Percentiles rank a stretch among this genome's conserved stretches.
Conservation (phyloP, 306 rosid genomes). For the Albizia julibrissin region DNA sequence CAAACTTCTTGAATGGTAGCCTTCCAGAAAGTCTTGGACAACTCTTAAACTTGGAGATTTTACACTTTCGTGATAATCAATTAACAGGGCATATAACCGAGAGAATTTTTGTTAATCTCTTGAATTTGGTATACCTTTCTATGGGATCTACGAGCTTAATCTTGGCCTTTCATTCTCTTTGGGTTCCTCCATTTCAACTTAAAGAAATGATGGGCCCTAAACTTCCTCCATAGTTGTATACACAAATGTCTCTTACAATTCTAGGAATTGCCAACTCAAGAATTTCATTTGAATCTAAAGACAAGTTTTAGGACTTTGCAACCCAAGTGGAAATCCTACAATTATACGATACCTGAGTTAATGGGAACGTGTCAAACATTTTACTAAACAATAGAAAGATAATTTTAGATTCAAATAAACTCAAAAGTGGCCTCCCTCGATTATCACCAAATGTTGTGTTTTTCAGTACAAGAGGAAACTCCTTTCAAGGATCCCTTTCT, state of each 20-base stretch:
- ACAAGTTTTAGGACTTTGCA: not conserved
- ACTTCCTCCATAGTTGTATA: slow-evolving; percentile 34
- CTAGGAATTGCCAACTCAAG: not conserved
- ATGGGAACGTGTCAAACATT: not conserved
- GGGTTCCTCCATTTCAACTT: slow-evolving; percentile 14
- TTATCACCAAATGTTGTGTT: too few species aligned
- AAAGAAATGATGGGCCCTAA: not conserved
- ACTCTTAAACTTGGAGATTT: not conserved
- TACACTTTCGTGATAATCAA: not conserved
- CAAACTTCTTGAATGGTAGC: not conserved
- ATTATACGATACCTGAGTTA: not conserved
- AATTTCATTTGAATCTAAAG: not conserved
- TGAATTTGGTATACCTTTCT: too few species aligned
- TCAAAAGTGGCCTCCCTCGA: too few species aligned
- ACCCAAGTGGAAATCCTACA: not conserved
- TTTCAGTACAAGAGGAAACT: too few species aligned
- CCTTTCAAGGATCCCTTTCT: too few species aligned
- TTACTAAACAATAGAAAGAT: too few species aligned
- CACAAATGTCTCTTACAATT: not conserved
- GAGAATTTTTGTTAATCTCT: slow-evolving; percentile 14
- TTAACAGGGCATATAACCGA: slow-evolving; percentile 14
- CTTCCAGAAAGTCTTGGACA: slow-evolving; percentile 29
- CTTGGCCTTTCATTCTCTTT: not conserved
- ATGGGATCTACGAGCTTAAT: not conserved
- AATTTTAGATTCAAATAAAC: not conserved